Evolutionary conservation across 1,284 basidiomycete species (phyloP), one percentile per base, ranked within the genome.

Genomic region (Ustilago xerochloae): DNA sequence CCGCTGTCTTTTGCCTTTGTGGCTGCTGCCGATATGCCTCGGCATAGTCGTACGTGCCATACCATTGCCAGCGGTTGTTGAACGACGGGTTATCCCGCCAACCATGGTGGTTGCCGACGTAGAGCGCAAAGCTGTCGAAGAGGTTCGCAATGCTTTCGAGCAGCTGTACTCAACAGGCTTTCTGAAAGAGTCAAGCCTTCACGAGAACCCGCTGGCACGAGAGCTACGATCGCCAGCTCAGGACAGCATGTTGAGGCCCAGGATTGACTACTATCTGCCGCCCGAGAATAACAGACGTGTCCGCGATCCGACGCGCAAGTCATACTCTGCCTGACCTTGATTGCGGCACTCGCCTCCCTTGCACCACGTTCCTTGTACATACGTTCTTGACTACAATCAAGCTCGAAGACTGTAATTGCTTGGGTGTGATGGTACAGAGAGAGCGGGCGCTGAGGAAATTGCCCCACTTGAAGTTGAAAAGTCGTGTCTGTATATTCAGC

Each of bases 301-400:
- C 6, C 28, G 55, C 7, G 20, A 41, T 33, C 18, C 24, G 18
- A 15, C 13, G 7, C 7, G 29, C 8, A 57, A 57, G 28, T 57
- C 55, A 12, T 49, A n/a, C 26, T 57, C 55, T 49, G 55, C n/a
- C 24, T 57, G 29, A 24, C 28, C 8, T 46, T 88, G 10, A 7
- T 35, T 33, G 16, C 22, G n/a, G n/a, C n/a, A n/a, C n/a, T n/a
- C n/a, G n/a, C n/a, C n/a, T n/a, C n/a, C n/a, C n/a, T n/a, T n/a
- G n/a, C n/a, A n/a, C n/a, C n/a, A n/a, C n/a, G n/a, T n/a, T n/a
- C n/a, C n/a, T n/a, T n/a, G n/a, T n/a, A n/a, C n/a, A n/a, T n/a
- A n/a, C n/a, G n/a, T n/a, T n/a, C n/a, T n/a, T n/a, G n/a, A n/a
- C n/a, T n/a, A n/a, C n/a, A n/a, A n/a, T n/a, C n/a, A n/a, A n/a